phyloP scores from a whole-genome alignment of 495 filamentous ascomycete genomes.

The Podospora bellae-mahoneyi region DNA sequence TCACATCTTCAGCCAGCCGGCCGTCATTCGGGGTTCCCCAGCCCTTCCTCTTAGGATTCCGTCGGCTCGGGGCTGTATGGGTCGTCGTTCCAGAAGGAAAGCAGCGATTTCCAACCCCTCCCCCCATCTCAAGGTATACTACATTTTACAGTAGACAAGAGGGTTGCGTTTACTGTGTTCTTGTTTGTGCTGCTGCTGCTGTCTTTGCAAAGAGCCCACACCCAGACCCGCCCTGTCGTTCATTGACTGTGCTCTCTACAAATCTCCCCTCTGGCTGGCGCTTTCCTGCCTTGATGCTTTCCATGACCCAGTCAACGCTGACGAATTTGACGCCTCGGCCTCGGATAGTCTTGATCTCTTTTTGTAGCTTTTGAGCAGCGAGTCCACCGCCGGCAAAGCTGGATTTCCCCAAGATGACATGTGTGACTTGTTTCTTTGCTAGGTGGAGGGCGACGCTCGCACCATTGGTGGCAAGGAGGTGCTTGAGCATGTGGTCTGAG shows the following conservation, averaged over 20 bases:
- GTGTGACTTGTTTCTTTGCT: slow-evolving; percentile 70
- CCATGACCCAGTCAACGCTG: slow-evolving; percentile 76
- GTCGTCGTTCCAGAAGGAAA: no score
- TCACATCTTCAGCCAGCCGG: no score
- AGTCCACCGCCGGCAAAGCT: slow-evolving; percentile 67
- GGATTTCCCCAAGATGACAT: slow-evolving; percentile 76
- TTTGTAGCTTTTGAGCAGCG: slow-evolving; percentile 75
- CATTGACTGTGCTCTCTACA: slow-evolving; percentile 15
- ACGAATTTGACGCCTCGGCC: slow-evolving; percentile 76
- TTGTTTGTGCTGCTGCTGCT: no score
- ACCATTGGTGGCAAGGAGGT: slow-evolving; percentile 69
- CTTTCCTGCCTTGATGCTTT: slow-evolving; percentile 73
- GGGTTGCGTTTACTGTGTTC: no score
- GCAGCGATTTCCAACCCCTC: no score
- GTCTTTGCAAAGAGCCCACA: no score
- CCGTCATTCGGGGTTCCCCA: slow-evolving; percentile 42
- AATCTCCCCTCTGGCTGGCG: slow-evolving; percentile 73
- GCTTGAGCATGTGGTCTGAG: slow-evolving; percentile 83
- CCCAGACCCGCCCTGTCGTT: no score
- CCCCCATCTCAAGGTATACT: no score
- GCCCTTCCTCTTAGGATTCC: no score
- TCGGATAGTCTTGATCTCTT: slow-evolving; percentile 64
- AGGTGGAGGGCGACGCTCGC: slow-evolving; percentile 64
- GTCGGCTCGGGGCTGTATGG: no score
- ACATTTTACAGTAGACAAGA: no score